Percentiles rank a stretch among this genome's conserved stretches.
phyloP scores from a whole-genome alignment of 148 eudicot species.

The Rhododendron williamsianum region DNA sequence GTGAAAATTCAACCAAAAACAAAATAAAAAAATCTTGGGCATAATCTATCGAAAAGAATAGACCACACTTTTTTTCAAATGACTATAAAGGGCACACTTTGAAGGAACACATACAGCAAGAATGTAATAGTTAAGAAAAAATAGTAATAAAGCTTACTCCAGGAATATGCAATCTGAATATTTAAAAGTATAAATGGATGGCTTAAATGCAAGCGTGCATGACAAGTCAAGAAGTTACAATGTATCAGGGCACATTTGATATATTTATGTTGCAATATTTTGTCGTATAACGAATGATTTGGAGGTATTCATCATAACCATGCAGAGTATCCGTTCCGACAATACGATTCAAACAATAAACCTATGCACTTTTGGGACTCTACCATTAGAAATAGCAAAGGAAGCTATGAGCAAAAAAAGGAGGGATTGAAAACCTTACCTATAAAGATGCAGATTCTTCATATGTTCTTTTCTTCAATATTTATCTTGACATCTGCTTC shows the following conservation, averaged over 20 bases:
- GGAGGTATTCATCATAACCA: neutral
- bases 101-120: neutral
- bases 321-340: neutral
- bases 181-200: neutral
- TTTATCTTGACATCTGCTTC: neutral
- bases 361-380: neutral
- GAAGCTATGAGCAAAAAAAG: neutral
- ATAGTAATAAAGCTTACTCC: neutral
- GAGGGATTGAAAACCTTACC: neutral
- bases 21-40: neutral
- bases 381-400: conserved; percentile 2
- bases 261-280: neutral
- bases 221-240: neutral
- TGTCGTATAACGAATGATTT: neutral
- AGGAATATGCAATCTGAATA: neutral
- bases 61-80: too few relatives aligned
- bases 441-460: neutral
- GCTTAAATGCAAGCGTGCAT: neutral
- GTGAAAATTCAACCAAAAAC: neutral
- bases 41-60: too few relatives aligned
- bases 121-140: neutral
- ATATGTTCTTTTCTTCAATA: neutral
- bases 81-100: neutral
- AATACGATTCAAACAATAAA: neutral
- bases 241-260: neutral